Conservation (phyloP, 2,329 filamentous ascomycete genomes). For the Pezicula neosporulosa region DNA sequence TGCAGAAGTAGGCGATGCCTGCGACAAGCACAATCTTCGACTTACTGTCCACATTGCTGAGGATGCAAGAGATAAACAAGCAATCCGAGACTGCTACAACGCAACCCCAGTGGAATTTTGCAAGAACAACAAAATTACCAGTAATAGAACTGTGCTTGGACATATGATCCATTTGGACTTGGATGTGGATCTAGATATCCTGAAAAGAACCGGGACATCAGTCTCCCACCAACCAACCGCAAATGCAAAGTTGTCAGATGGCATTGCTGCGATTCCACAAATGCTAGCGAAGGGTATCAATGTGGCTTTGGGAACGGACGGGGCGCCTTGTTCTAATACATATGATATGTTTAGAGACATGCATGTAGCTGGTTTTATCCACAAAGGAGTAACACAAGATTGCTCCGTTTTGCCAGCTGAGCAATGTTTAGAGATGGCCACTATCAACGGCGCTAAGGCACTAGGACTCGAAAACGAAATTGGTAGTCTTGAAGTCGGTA, state of each 20-base stretch:
- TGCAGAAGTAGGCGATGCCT: neutral
- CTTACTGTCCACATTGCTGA: neutral
- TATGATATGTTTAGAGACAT: neutral
- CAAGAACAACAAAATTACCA: neutral
- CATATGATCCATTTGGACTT: neutral
- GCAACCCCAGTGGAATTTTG: neutral
- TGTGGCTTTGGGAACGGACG: neutral
- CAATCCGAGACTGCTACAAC: neutral
- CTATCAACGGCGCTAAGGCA: conserved; percentile 12
- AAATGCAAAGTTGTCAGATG: conserved; percentile 7
- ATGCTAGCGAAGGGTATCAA: conserved; percentile 2
- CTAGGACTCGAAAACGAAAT: conserved; percentile 6
- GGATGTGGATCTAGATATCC: neutral
- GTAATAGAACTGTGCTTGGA: neutral
- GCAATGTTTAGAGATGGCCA: conserved; percentile 9
- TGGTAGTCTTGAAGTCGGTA: conserved; percentile 39
- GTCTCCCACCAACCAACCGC: conserved; percentile 9
- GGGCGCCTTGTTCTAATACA: neutral
- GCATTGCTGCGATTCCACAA: conserved; percentile 4
- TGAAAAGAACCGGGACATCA: neutral
- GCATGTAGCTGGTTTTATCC: neutral
- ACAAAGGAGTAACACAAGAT: neutral
- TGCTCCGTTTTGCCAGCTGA: neutral
- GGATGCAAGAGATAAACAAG: neutral
- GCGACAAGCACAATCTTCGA: neutral